These are phyloP conservation scores for Pleurotus tuoliensis DNA, from an alignment of 768 basidiomycete species.

Conservation along the genomic window DNA sequence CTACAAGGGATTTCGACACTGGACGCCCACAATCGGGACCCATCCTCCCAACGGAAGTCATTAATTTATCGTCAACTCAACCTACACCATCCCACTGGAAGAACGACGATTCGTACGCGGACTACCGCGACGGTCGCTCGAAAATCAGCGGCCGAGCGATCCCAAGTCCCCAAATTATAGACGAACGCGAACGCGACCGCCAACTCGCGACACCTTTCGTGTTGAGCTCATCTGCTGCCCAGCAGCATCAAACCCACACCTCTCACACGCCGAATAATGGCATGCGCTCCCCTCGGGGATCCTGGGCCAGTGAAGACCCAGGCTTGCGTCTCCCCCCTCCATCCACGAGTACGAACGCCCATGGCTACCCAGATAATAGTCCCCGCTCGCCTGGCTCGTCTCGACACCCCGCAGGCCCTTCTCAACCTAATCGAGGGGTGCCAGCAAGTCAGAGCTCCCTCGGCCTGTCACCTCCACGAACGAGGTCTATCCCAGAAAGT, in stretches of 20 bases:
- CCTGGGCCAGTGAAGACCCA: conserved; percentile 30
- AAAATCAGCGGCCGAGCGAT: conserved; percentile 32
- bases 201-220: conserved; percentile 52
- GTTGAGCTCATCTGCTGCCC: conserved; percentile 42
- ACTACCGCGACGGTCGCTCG: conserved; percentile 23
- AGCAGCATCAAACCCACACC: conserved; percentile 16
- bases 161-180: conserved; percentile 33
- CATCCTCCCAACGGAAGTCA: conserved; percentile 45
- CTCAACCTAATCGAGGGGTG: conserved; percentile 16
- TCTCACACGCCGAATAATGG: conserved; percentile 18
- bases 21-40: conserved; percentile 30
- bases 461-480: conserved; percentile 34
- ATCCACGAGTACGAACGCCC: conserved; percentile 23
- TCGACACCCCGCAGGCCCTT: conserved; percentile 25
- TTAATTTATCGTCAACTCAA: conserved; percentile 42
- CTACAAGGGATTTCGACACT: conserved; percentile 27
- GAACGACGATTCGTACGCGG: conserved; percentile 27
- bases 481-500: conserved; percentile 24
- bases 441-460: conserved; percentile 24
- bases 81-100: conserved; percentile 35
- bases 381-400: conserved; percentile 38
- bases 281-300: conserved; percentile 29
- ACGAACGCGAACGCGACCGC: conserved; percentile 49
- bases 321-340: conserved; percentile 27
- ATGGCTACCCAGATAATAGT: conserved; percentile 26